phyloP scores from a whole-genome alignment of 169 alveolate genomes.

The Plasmodium adleri region DNA sequence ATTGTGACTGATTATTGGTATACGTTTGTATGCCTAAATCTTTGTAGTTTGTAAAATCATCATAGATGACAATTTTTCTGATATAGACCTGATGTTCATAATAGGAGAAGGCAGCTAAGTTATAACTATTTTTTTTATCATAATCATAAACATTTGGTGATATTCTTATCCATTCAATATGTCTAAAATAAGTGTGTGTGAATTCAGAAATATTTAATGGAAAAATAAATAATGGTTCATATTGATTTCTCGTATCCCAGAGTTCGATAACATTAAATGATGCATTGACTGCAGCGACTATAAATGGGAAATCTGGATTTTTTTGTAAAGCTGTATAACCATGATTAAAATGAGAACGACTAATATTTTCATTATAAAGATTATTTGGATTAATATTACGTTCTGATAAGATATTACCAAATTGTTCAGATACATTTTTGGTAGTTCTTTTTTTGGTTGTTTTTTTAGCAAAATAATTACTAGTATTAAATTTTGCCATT shows the following conservation, averaged over 20 bases:
- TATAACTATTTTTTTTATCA: conserved; percentile 9
- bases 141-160: conserved; percentile 2
- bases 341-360: conserved; percentile 17
- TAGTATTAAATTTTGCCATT: conserved; percentile 47
- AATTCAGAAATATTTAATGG: conserved; percentile 82
- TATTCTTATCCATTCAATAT: conserved; percentile 78
- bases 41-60: conserved; percentile 45
- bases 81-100: conserved; percentile 36
- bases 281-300: conserved; percentile 80
- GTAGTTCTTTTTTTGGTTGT: conserved; percentile 3
- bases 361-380: conserved; percentile 20
- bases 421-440: neutral
- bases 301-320: conserved; percentile 79
- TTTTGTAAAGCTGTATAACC: conserved; percentile 81
- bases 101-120: conserved; percentile 50
- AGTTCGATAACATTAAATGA: conserved; percentile 78
- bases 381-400: neutral
- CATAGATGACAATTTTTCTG: conserved; percentile 42
- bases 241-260: conserved; percentile 83
- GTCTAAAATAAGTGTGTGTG: conserved; percentile 78
- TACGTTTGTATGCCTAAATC: conserved; percentile 66
- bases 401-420: neutral
- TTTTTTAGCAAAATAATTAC: neutral
- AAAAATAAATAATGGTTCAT: conserved; percentile 80
- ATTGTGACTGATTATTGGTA: conserved; percentile 1